phyloP scores from a whole-genome alignment of 176 grass and related monocot species.

The Ensete glaucum region DNA sequence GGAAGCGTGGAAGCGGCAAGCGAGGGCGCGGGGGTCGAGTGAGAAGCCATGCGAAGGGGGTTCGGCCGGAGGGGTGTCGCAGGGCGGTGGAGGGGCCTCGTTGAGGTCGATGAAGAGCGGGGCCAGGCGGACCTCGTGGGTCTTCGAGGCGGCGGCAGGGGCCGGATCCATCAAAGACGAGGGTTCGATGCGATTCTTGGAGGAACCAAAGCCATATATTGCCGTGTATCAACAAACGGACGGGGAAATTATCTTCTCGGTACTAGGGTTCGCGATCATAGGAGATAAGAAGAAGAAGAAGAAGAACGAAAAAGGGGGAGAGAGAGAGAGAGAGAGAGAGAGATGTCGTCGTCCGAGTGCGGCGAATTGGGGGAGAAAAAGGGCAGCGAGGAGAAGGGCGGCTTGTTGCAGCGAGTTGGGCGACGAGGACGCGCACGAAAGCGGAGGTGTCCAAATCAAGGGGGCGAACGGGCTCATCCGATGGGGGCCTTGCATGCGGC shows the following conservation, averaged over 20 bases:
- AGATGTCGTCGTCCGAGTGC: not conserved
- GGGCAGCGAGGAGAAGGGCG: not conserved
- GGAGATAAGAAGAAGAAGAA: no score
- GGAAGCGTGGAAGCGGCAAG: slow-evolving; percentile 24
- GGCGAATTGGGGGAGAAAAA: not conserved
- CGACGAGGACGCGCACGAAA: not conserved
- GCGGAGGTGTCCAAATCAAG: not conserved
- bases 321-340: not conserved
- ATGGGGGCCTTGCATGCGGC: not conserved
- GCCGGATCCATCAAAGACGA: slow-evolving; percentile 20
- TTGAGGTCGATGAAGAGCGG: slow-evolving; percentile 88
- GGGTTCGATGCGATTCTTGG: not conserved
- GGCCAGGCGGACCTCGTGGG: slow-evolving; percentile 42
- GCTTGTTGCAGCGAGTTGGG: not conserved
- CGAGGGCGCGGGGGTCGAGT: slow-evolving; percentile 41
- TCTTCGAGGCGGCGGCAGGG: not conserved
- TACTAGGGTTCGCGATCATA: not conserved
- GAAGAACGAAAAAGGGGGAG: no score
- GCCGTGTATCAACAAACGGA: not conserved
- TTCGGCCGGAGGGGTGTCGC: slow-evolving; percentile 22
- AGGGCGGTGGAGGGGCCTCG: slow-evolving; percentile 46
- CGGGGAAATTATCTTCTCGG: not conserved
- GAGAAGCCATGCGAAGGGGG: slow-evolving; percentile 1
- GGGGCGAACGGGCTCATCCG: not conserved
- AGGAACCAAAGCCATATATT: not conserved